Base-by-base conservation (phyloP, 2,329 filamentous ascomycete genomes). In the Alternaria sp. region DNA sequence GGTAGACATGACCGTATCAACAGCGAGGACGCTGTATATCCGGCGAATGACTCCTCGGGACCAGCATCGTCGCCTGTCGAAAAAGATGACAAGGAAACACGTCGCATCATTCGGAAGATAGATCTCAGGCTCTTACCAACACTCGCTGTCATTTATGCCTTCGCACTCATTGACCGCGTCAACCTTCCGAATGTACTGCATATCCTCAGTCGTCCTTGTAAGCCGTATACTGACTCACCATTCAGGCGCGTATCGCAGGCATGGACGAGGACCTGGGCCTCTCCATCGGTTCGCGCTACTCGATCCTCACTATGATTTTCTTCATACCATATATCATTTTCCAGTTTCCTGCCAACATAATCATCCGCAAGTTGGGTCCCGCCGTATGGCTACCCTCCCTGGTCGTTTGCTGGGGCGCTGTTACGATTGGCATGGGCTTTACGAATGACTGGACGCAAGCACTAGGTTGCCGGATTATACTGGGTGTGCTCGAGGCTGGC, bases 111-210 rank as follows among this genome's bases (percentile, higher is more conserved):
- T 3, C 68, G 75, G 11, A 80, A 80, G 60, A 75, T 80, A 25
- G 79, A 81, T 51, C 43, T 73, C 45, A 69, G 77, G n/a, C 66
- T 81, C 3, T 65, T 80, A 7, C 76, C 77, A 1, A 70, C 77
- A 6, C 69, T 80, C 6, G 75, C 72, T 45, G 60, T 77, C 6
- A 71, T 79, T 11, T 80, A 71, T 44, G 63, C 66, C 0, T 66
- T 72, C 14, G 63, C 70, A 2, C 58, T 69, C 8, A 69, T 72
- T 18, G 66, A 71, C 26, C 62, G 70, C 44, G 64, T 68, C 6
- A 72, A 71, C 18, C 58, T 71, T 23, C 61, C 64, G 4, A 69
- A 72, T 49, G 68, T 63, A 50, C 20, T 10, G 25, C 25, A 9
- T 20, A 43, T 1, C 2, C 26, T 6, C 18, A 33, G 18, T 33